Base-by-base conservation (phyloP, 1,284 basidiomycete species). In the Cryptococcus wingfieldii region DNA sequence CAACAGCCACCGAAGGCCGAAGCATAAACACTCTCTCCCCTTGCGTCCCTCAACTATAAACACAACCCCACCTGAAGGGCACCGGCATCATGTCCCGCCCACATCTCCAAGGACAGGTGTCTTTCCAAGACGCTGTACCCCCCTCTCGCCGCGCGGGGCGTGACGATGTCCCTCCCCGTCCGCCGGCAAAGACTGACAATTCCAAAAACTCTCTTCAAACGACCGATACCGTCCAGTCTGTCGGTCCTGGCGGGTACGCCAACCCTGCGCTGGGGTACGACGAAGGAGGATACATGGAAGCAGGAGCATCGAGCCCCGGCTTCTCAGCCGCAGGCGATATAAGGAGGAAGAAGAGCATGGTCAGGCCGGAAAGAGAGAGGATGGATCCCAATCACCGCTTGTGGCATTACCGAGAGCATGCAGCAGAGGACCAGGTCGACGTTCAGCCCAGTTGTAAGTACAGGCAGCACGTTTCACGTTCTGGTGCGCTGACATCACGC, bases 351-450 rank as follows among this genome's bases (percentile, higher is more conserved):
- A 95, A 94, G 83, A 91, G 88, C 70, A 83, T 98, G 47, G 90
- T 98, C 53, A 82, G 85, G 55, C 95, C 96, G 8, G 95, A 98
- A 77, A 82, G 95, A 60, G 95, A 97, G 80, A 90, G 95, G 80
- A 91, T 98, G 69, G 94, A 97, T 71, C 93, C 94, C 9, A 86
- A 86, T 48, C 93, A 98, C 80, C 84, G 93, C 44, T 86, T 95
- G 65, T 98, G 89, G 86, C 89, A 98, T 79, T 98, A 98, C 78
- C 86, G 92, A 52, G 87, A 83, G 62, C 92, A 90, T 77, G 90
- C 90, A 14, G 87, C 88, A 19, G 86, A 89, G 70, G 82, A 91
- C 74, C 85, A 87, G 72, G 80, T 86, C 56, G 84, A 84, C 54
- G 83, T 92, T 18, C 80, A 86, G 72, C 87, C 90, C 19, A 90